Conservation (phyloP, 1,139 yeast genomes). For the Blastobotrys illinoisensis region DNA sequence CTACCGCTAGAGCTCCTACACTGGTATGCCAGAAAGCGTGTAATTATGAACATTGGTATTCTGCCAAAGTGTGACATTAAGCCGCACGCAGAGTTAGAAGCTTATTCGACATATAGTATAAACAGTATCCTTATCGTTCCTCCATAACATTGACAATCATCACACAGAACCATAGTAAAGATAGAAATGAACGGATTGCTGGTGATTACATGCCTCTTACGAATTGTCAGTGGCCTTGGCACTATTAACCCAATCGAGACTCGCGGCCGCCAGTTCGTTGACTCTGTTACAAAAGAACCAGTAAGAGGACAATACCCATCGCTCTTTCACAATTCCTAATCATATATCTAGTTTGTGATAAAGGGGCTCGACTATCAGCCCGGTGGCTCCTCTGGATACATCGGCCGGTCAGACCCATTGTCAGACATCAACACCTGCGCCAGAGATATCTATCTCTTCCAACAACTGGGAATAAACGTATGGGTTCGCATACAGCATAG, state of each 20-base stretch:
- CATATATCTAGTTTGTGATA: constrained; percentile 57
- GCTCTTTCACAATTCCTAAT: background rate
- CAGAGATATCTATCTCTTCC: constrained; percentile 68
- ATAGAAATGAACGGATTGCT: background rate
- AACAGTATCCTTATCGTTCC: too few relatives aligned
- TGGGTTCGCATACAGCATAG: constrained; percentile 19
- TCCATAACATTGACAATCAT: too few relatives aligned
- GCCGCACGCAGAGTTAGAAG: too few relatives aligned
- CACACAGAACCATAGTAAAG: too few relatives aligned
- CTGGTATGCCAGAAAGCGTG: too few relatives aligned
- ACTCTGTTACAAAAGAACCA: constrained; percentile 70
- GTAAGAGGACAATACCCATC: constrained; percentile 44
- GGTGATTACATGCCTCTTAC: background rate
- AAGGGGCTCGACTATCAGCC: constrained; percentile 87
- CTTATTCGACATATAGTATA: too few relatives aligned
- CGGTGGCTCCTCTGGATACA: constrained; percentile 72
- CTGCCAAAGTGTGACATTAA: too few relatives aligned
- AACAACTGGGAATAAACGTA: constrained; percentile 70
- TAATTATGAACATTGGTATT: too few relatives aligned
- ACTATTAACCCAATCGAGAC: constrained; percentile 38
- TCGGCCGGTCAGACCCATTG: constrained; percentile 54
- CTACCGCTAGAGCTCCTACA: too few relatives aligned
- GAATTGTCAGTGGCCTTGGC: background rate
- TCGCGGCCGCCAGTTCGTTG: constrained; percentile 66
- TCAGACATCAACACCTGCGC: constrained; percentile 66